Conservation (phyloP, 352 stramenopile genomes). For the Globisporangium nagaii region DNA sequence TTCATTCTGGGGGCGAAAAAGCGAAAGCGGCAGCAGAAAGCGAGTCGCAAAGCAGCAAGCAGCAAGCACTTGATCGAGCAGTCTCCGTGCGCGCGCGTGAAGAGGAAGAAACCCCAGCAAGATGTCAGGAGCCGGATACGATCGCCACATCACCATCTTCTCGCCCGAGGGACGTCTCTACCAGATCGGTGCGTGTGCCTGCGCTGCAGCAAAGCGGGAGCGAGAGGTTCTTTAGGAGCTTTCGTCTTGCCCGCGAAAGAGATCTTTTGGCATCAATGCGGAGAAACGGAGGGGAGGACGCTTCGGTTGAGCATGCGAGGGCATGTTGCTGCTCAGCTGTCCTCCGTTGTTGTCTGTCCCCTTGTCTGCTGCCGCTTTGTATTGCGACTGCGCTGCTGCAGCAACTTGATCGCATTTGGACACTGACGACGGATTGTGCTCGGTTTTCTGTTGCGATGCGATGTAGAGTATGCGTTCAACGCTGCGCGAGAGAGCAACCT, state of each 20-base stretch:
- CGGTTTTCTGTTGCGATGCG: neutral
- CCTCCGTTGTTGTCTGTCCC: neutral
- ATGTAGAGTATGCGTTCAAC: slow-evolving; percentile 98
- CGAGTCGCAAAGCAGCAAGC: neutral
- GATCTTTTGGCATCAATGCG: slow-evolving; percentile 2
- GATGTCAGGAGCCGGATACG: slow-evolving; percentile 88
- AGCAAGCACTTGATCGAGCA: too few species aligned
- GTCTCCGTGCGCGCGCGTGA: neutral
- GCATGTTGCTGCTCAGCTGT: neutral
- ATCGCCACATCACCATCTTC: slow-evolving; percentile 98
- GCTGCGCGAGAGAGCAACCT: slow-evolving; percentile 91
- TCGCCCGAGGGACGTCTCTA: slow-evolving; percentile 98
- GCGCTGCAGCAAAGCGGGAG: neutral
- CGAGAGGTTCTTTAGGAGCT: neutral
- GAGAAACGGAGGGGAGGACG: neutral
- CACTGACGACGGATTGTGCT: neutral
- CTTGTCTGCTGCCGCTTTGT: too few species aligned
- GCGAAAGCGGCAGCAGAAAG: slow-evolving; percentile 7
- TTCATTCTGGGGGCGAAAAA: slow-evolving; percentile 3
- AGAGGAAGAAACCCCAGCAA: slow-evolving; percentile 2
- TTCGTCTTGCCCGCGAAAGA: neutral
- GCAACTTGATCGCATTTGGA: too few species aligned
- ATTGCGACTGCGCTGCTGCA: too few species aligned
- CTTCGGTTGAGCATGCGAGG: too few species aligned
- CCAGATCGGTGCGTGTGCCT: slow-evolving; percentile 86